Conservation (phyloP, 192 early-diverging fungal genomes). For the Pilobolus umbonatus region DNA sequence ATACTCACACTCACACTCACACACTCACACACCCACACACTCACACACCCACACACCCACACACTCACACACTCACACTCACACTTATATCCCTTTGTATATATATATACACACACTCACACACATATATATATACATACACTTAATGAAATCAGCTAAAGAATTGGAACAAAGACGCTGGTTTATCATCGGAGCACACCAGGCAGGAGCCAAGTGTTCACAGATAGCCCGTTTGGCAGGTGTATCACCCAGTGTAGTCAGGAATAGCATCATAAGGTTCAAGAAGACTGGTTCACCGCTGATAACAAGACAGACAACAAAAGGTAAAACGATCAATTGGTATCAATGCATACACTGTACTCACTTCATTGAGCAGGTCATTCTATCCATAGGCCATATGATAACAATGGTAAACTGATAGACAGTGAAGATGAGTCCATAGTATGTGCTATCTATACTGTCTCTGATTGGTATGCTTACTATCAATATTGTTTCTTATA, state of each 20-base stretch:
- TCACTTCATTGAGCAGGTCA: background rate
- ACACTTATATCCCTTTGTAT: too few species aligned
- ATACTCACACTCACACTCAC: too few species aligned
- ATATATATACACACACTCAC: too few species aligned
- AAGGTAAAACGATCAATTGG: background rate
- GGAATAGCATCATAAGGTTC: background rate
- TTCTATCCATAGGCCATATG: background rate
- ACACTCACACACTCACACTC: too few species aligned
- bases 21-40: too few species aligned
- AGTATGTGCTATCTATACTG: background rate
- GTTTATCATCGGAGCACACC: slow-evolving; percentile 4
- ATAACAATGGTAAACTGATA: background rate
- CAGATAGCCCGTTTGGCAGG: background rate
- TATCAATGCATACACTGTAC: background rate
- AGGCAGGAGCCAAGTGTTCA: background rate
- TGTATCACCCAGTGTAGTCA: background rate
- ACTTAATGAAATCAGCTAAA: too few species aligned
- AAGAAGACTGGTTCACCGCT: slow-evolving; percentile 7
- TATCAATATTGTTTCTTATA: background rate
- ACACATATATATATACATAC: too few species aligned
- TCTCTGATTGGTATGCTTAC: background rate
- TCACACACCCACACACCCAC: too few species aligned
- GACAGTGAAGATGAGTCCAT: slow-evolving; percentile 8
- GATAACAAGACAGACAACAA: background rate
- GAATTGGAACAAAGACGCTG: too few species aligned